Base-by-base conservation (phyloP, 371 early-diverging fungal genomes). In the Zopfochytrium polystomum region DNA sequence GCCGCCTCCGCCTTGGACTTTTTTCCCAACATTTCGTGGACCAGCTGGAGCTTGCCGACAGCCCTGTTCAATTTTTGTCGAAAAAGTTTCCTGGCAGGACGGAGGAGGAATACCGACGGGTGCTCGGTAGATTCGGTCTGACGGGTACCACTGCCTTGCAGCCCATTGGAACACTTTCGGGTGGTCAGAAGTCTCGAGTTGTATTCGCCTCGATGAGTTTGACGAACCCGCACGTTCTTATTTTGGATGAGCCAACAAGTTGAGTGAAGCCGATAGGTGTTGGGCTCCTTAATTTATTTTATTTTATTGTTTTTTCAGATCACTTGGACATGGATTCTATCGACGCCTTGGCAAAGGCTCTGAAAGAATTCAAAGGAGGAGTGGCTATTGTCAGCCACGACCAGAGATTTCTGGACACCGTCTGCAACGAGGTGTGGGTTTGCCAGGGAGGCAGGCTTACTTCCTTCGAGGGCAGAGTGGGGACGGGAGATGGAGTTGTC, bases 1-100 rank as follows among this genome's bases (percentile, higher is more conserved):
- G 92, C n/a, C 88, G 94, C 52, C 82, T 97, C 57, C 88, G 94
- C 30, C 85, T 95, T 53, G 98, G 92, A 29, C 88, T 92, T 71
- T 99, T 98, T 78, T 90, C 93, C 50, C 99, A 99, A 79, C 98
- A 99, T 67, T 95, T 93, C 71, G 92, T 95, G 34, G 98, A 98
- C 74, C 95, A 95, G 68, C 80, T 98, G 50, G 80, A 80, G 47
- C 77, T 95, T 46, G 85, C 78, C 46, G 78, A 82, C 55, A 83
- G 86, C 9, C 87, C 93, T 2, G 95, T 96, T 11, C 90, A 84
- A n/a, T 93, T 91, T 61, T 83, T 98, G 85, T 80, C 82, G 31
- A 81, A 80, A 61, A 83, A 77, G 62, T 98, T 80, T 79, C 97
- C 98, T 5, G 97, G 96, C 22, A 83, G 84, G 71, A 81, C 83